A percentile compares a stretch with the other conserved stretches of the same genome.
These are phyloP conservation scores for Fusarium tanahbumbuense DNA, from an alignment of 2,329 filamentous ascomycete genomes.

Conservation along the genomic window DNA sequence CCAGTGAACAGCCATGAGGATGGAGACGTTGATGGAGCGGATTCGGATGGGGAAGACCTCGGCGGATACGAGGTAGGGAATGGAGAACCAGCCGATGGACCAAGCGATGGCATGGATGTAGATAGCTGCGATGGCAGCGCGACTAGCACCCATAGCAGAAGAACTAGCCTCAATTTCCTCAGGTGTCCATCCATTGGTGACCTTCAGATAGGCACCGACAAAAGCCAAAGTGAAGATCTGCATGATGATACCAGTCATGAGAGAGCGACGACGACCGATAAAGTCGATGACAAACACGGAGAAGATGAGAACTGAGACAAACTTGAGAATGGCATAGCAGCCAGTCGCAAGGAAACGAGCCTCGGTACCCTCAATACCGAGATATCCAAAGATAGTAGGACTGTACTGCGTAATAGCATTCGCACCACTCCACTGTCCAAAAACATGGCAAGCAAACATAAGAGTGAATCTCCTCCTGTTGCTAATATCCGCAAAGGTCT, in stretches of 20 bases:
- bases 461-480: constrained; percentile 49
- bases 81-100: constrained; percentile 61
- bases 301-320: constrained; percentile 45
- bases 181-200: constrained; percentile 42
- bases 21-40: constrained; percentile 54
- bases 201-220: constrained; percentile 47
- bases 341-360: constrained; percentile 45
- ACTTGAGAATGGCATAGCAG: constrained; percentile 46
- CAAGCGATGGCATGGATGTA: constrained; percentile 58
- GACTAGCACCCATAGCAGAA: constrained; percentile 48
- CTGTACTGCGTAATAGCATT: constrained; percentile 49
- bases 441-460: constrained; percentile 47
- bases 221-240: constrained; percentile 49
- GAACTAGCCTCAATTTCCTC: constrained; percentile 31
- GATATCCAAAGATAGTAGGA: constrained; percentile 47
- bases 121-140: constrained; percentile 56
- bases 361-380: constrained; percentile 42
- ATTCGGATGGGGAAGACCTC: constrained; percentile 59
- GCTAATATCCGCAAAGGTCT: constrained; percentile 46
- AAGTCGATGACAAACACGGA: constrained; percentile 49
- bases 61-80: constrained; percentile 59
- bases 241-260: constrained; percentile 50
- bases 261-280: constrained; percentile 48
- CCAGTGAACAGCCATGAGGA: constrained; percentile 59
- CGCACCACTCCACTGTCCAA: constrained; percentile 47